Evolutionary conservation across 495 filamentous ascomycete genomes (phyloP).

Genomic region (Aspergillus sclerotiicarbonarius): DNA sequence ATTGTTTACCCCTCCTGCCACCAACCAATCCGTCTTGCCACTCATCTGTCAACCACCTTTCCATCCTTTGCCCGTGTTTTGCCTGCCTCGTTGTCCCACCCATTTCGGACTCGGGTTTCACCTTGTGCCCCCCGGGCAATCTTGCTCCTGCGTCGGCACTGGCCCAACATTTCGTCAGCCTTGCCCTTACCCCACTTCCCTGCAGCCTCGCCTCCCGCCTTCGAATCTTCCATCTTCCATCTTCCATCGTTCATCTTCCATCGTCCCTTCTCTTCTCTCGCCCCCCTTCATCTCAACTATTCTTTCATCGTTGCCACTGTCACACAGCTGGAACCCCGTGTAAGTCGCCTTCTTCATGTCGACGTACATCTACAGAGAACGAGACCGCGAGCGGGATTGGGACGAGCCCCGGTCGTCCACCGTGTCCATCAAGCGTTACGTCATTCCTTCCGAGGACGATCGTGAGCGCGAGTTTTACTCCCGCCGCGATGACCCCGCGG

Average conservation of each 20-base stretch:
- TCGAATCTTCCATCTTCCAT: neutral
- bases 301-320: neutral
- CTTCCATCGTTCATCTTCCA: neutral
- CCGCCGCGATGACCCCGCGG: conserved; percentile 41
- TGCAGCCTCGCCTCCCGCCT: conserved; percentile 3
- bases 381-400: conserved; percentile 45
- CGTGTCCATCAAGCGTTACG: conserved; percentile 50
- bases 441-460: conserved; percentile 44
- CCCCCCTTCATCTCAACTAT: neutral
- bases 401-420: conserved; percentile 37
- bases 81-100: neutral
- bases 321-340: neutral
- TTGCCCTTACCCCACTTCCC: conserved; percentile 5
- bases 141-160: neutral
- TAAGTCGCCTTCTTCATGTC: conserved; percentile 35
- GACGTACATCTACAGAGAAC: conserved; percentile 46
- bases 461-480: conserved; percentile 40
- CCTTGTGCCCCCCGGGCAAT: neutral
- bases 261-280: neutral
- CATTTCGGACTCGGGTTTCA: neutral
- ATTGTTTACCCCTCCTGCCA: no score
- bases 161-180: conserved; percentile 7
- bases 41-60: no score
- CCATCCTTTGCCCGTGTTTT: neutral
- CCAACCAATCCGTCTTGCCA: no score